A percentile compares a stretch with the other conserved stretches of the same genome.
phyloP scores from a whole-genome alignment of 1,139 yeast species.

The Blastobotrys petasosporus region DNA sequence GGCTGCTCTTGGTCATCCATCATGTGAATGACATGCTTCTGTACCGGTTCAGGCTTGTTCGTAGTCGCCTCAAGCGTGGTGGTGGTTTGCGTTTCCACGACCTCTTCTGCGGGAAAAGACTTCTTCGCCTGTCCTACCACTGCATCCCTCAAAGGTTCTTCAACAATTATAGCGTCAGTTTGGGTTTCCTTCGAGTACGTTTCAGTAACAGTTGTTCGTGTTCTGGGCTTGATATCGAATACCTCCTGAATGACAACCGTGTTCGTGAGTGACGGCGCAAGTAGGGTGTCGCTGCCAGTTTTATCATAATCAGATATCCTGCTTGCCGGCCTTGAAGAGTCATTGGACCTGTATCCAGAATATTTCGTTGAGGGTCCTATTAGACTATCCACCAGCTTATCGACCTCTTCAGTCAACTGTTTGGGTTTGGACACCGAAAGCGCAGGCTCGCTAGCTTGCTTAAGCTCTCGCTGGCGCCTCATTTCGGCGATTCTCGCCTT shows the following conservation, averaged over 20 bases:
- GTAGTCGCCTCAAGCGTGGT: neutral
- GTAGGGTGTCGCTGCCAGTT: conserved; percentile 1
- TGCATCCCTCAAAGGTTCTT: neutral
- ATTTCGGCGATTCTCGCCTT: conserved; percentile 38
- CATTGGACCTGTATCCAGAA: conserved; percentile 2
- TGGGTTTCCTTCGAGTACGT: conserved; percentile 29
- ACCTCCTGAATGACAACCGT: conserved; percentile 13
- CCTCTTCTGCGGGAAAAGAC: neutral
- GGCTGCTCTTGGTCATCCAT: conserved; percentile 8
- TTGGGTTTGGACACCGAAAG: neutral
- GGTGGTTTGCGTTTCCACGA: neutral
- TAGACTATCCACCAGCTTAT: conserved; percentile 22
- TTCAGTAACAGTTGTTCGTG: conserved; percentile 18
- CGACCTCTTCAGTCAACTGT: conserved; percentile 11
- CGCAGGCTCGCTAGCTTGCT: neutral
- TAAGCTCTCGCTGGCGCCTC: conserved; percentile 2
- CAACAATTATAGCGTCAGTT: conserved; percentile 14
- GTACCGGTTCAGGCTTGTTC: conserved; percentile 4
- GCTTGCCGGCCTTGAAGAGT: conserved; percentile 6
- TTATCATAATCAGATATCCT: neutral
- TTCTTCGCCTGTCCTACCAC: neutral
- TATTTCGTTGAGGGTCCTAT: conserved; percentile 14
- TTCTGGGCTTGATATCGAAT: conserved; percentile 20
- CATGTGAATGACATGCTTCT: neutral
- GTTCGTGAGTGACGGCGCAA: neutral